Base-by-base conservation (phyloP, 1,284 basidiomycete species). In the Neonothopanus nambi region DNA sequence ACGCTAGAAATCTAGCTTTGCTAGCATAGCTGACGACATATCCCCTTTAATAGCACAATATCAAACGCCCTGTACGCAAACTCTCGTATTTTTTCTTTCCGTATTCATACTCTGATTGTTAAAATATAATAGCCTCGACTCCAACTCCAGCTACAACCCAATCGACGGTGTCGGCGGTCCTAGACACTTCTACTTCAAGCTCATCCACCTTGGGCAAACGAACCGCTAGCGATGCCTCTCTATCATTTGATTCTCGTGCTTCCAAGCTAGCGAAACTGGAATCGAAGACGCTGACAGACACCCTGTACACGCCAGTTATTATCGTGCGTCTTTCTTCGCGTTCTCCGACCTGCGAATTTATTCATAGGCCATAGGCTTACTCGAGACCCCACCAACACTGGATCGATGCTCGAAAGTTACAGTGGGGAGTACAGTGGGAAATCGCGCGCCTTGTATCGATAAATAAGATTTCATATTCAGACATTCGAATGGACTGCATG, bases 351-450 rank as follows among this genome's bases (percentile, higher is more conserved):
- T 47, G 18, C 5, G n/a, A 21, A 18, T 24, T 28, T 15, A 3
- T 11, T 28, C 28, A 45, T 20, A 15, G 18, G 12, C 24, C 18
- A 6, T 37, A 56, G 51, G 47, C 46, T 7, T 48, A 48, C 30
- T 52, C 45, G 12, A 53, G 23, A 30, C 6, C 48, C 7, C 37
- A 68, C n/a, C 68, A 70, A 42, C 49, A 58, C 7, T 53, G 59
- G 43, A 67, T 71, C 46, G 56, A 69, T 12, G 21, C 35, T 6
- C 60, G 61, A 33, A 59, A 63, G 3, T 57, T 76, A 8, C 64
- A 67, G 8, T 73, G 68, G 52, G 74, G 75, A 11, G 71, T 70
- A 18, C 72, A 71, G 52, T 77, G 71, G 57, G 71, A 75, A 51
- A 72, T 77, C 38, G 71, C 70, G 1, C 65, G 72, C 6, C 61